Percentiles rank a stretch among this genome's conserved stretches.
Conservation (phyloP, 2,329 filamentous ascomycete species). For the Diaporthe ilicicola region DNA sequence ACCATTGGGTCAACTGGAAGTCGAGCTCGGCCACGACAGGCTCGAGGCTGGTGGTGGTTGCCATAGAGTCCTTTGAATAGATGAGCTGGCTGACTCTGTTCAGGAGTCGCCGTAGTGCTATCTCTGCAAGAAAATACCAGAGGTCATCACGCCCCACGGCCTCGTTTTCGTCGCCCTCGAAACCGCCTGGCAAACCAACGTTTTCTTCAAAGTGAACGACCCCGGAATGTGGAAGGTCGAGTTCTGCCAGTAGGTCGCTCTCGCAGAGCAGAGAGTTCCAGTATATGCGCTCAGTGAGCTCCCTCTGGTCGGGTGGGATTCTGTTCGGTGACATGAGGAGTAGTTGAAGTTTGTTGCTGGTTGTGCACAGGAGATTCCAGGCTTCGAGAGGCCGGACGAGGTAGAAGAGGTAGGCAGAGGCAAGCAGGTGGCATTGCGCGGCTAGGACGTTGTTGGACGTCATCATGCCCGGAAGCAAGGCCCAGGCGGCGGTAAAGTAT, state of each 20-base stretch:
- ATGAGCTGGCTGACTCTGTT: slow-evolving; percentile 83
- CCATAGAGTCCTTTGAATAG: slow-evolving; percentile 77
- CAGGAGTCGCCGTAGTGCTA: slow-evolving; percentile 78
- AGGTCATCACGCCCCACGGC: slow-evolving; percentile 77
- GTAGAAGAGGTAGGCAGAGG: slow-evolving; percentile 84
- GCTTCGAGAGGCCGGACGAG: slow-evolving; percentile 83
- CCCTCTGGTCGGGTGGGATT: slow-evolving; percentile 74
- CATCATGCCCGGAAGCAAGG: slow-evolving; percentile 79
- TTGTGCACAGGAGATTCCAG: slow-evolving; percentile 81
- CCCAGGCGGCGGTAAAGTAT: slow-evolving; percentile 85
- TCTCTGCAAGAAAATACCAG: slow-evolving; percentile 88
- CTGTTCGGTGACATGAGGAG: slow-evolving; percentile 77
- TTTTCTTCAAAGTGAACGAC: slow-evolving; percentile 85
- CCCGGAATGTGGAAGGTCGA: slow-evolving; percentile 83
- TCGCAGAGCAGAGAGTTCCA: slow-evolving; percentile 87
- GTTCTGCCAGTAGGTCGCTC: slow-evolving; percentile 79
- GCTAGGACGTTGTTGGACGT: slow-evolving; percentile 80
- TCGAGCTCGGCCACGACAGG: slow-evolving; percentile 83
- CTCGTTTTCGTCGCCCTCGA: slow-evolving; percentile 74
- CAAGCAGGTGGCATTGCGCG: slow-evolving; percentile 82
- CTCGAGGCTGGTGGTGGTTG: slow-evolving; percentile 76
- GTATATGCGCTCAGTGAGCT: slow-evolving; percentile 80
- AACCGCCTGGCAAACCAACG: slow-evolving; percentile 80
- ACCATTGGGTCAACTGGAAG: slow-evolving; percentile 86
- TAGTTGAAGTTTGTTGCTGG: slow-evolving; percentile 83